Base-by-base conservation (phyloP, 2,329 filamentous ascomycete genomes). In the Cryoendolithus antarcticus region DNA sequence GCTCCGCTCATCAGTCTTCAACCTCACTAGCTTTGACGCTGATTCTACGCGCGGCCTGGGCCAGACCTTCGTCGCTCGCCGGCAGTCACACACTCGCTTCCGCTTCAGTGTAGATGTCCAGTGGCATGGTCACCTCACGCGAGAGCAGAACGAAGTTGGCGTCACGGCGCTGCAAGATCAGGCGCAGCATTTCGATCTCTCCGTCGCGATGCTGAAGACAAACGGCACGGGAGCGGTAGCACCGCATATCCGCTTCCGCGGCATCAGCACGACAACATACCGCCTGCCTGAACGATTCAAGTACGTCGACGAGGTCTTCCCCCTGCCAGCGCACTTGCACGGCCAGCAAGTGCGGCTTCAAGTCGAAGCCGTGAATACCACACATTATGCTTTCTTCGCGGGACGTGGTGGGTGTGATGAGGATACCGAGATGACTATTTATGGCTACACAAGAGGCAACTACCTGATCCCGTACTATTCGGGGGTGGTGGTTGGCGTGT, bases 31-130 rank as follows among this genome's bases (percentile, higher is more conserved):
- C 1, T 60, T 67, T 9, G 68, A 74, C 43, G 65, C 66, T 0
- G 65, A 70, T 42, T 67, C 65, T 43, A 56, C 61, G 4, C 66
- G 66, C 1, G 64, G 65, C 29, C 56, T 53, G 3, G 66, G 67
- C 3, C 69, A 72, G 53, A 66, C 70, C 0, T 73, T 77, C 32
- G 58, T 78, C n/a, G 68, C 66, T 0, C 61, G 69, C 2, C 61
- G 71, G 1, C 72, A 76, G 49, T 67, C 69, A 7, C 65, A 75
- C 44, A 70, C 71, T 0, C 54, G 72, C 0, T 75, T 75, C 50
- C 64, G 57, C 0, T 75, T 63, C 51, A 63, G 57, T 35, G 62
- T 70, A 2, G 59, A 69, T 39, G 38, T 75, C 0, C 55, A 61
- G 6, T 74, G 67, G 44, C 41, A 49, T 0, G 42, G 39, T 8